Base-by-base conservation (phyloP, 768 basidiomycete genomes). In the Fomitopsis pulvina region DNA sequence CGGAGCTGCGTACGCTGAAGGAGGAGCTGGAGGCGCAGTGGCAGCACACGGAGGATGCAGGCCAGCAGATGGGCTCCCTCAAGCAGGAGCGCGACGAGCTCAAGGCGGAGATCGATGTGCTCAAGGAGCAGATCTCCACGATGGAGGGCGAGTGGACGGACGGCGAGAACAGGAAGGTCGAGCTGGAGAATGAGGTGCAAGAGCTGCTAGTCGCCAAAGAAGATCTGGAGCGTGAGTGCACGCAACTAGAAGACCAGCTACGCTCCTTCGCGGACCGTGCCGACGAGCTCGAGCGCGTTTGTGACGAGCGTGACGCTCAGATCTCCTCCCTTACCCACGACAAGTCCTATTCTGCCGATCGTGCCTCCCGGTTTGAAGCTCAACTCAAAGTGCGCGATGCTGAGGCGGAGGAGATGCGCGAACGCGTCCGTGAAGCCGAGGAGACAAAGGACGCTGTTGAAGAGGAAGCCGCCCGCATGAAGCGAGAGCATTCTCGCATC, bases 21-120 rank as follows among this genome's bases (percentile, higher is more conserved):
- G 60, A 63, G 0, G 85, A 90, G 64, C 62, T 87, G 27, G 81
- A 87, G 57, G 78, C 80, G 9, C 85, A 87, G 64, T 87, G 85
- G 85, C 68, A 71, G 28, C 69, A 79, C 50, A 80, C 84, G 7
- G 83, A 86, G 66, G 68, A 69, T 51, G 64, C 69, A 12, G 66
- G 69, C n/a, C 80, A 81, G 55, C 70, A 67, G 56, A 67, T 77
- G 8, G 60, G 69, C 28, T 62, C 61, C 26, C 61, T 79, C 29
- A 55, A 57, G 52, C 55, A 51, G 21, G 65, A 69, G 50, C 57
- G 61, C 43, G 62, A 67, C 26, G 59, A 53, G 38, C 48, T 66
- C 26, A 52, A 64, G 27, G 55, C 37, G 2, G 64, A 68, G 48
- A 50, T 63, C 18, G 66, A 61, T 12, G 57, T 57, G 27, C 62